These are phyloP conservation scores for Grammothele lineata DNA, from an alignment of 768 basidiomycete genomes.

Conservation along the genomic window DNA sequence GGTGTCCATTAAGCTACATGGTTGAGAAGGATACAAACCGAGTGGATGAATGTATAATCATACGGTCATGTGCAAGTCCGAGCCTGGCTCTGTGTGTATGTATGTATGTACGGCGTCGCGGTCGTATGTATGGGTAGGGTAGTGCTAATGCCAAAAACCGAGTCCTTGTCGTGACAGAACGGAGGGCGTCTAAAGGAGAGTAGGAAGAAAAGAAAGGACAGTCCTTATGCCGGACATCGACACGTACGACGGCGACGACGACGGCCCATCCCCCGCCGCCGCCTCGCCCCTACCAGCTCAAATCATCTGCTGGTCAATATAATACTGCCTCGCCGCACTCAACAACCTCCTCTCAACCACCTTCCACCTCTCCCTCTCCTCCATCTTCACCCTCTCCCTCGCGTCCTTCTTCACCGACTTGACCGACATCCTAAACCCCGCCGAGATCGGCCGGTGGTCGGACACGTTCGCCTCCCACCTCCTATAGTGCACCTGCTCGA, in stretches of 20 bases:
- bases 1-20: slow-evolving; percentile 13
- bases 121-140: slow-evolving; percentile 1
- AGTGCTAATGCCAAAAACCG: background rate
- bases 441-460: slow-evolving; percentile 88
- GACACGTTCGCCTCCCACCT: slow-evolving; percentile 86
- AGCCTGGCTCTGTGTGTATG: background rate
- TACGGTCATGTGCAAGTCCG: background rate
- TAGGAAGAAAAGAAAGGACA: too few relatives aligned
- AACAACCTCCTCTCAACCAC: slow-evolving; percentile 29
- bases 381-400: slow-evolving; percentile 51
- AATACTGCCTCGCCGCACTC: slow-evolving; percentile 29
- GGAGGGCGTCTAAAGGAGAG: too few relatives aligned
- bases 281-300: slow-evolving; percentile 1
- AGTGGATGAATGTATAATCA: slow-evolving; percentile 1
- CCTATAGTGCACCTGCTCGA: slow-evolving; percentile 65
- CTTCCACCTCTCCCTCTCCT: slow-evolving; percentile 55
- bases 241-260: background rate
- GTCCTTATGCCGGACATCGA: background rate
- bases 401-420: slow-evolving; percentile 64
- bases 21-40: slow-evolving; percentile 15
- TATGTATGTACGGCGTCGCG: background rate
- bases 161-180: too few relatives aligned
- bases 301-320: slow-evolving; percentile 26
- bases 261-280: background rate
- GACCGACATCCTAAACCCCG: slow-evolving; percentile 67